Percentiles rank a stretch among this genome's conserved stretches.
Conservation (phyloP, 2,329 filamentous ascomycete species). For the Chrysoporthe cubensis region DNA sequence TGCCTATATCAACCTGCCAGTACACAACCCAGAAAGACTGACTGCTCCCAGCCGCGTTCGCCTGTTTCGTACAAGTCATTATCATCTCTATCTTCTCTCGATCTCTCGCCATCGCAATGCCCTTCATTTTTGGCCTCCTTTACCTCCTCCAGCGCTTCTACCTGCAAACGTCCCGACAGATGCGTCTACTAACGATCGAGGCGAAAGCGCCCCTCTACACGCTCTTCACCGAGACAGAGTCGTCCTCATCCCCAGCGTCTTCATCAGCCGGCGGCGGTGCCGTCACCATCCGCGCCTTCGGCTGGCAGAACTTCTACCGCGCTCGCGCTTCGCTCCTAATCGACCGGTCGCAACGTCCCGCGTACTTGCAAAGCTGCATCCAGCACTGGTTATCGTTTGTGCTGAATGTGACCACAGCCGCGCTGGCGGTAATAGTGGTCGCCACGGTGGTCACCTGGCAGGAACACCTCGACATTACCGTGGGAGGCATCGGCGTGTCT, state of each 20-base stretch:
- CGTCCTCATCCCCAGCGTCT: slow-evolving; percentile 22
- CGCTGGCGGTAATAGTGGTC: slow-evolving; percentile 48
- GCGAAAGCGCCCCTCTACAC: slow-evolving; percentile 14
- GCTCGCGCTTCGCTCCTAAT: slow-evolving; percentile 46
- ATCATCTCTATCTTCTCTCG: slow-evolving; percentile 5
- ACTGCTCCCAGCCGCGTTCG: not conserved
- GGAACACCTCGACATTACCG: slow-evolving; percentile 38
- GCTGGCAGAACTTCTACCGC: slow-evolving; percentile 48
- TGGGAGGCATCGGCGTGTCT: slow-evolving; percentile 32
- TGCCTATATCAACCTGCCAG: slow-evolving; percentile 44
- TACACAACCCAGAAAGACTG: slow-evolving; percentile 40
- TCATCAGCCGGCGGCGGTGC: slow-evolving; percentile 39
- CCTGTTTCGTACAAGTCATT: slow-evolving; percentile 15
- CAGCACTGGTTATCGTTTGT: slow-evolving; percentile 57
- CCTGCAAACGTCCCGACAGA: slow-evolving; percentile 59
- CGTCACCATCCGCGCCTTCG: slow-evolving; percentile 52
- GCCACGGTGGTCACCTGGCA: slow-evolving; percentile 42
- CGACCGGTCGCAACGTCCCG: slow-evolving; percentile 53
- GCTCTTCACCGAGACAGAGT: slow-evolving; percentile 47
- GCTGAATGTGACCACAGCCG: slow-evolving; percentile 50
- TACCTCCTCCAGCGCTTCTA: slow-evolving; percentile 57
- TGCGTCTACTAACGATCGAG: slow-evolving; percentile 54
- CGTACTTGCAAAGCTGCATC: slow-evolving; percentile 53
- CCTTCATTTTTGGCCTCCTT: slow-evolving; percentile 41
- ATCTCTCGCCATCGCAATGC: slow-evolving; percentile 36